Evolutionary conservation across 179 eudicot genomes (phyloP).

Genomic region (Nepenthes alata): DNA sequence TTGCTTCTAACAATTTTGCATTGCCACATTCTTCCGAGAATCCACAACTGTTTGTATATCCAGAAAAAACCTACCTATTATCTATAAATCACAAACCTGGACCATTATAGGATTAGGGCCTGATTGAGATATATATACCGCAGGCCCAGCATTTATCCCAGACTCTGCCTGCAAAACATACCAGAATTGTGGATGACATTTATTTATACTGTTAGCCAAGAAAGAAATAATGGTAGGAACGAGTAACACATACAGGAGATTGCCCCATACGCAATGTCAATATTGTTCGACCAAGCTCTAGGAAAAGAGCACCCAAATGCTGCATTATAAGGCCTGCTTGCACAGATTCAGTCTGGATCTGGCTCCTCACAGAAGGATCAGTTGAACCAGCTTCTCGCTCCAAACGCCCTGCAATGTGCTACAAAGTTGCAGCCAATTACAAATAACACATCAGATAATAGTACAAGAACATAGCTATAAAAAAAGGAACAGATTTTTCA

Average conservation of each 20-base stretch:
- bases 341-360: constrained; percentile 60
- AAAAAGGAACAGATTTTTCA: neutral
- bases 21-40: too few relatives aligned
- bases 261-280: constrained; percentile 78
- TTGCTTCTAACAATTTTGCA: too few relatives aligned
- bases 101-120: constrained; percentile 99
- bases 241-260: constrained; percentile 54
- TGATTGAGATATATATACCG: constrained; percentile 80
- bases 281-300: constrained; percentile 90
- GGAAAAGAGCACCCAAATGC: constrained; percentile 83
- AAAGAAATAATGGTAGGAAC: constrained; percentile 2
- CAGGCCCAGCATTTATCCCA: constrained; percentile 80
- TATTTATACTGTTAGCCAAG: neutral
- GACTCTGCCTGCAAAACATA: constrained; percentile 60
- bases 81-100: constrained; percentile 47
- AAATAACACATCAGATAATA: constrained; percentile 17
- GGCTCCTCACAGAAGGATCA: constrained; percentile 56
- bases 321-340: constrained; percentile 79
- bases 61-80: neutral
- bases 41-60: too few relatives aligned
- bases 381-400: constrained; percentile 56
- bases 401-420: constrained; percentile 72
- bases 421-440: constrained; percentile 34
- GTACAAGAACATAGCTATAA: neutral
- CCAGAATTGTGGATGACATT: neutral